These are phyloP conservation scores for Lactifluus subvellereus DNA, from an alignment of 768 basidiomycete genomes.

Conservation along the genomic window DNA sequence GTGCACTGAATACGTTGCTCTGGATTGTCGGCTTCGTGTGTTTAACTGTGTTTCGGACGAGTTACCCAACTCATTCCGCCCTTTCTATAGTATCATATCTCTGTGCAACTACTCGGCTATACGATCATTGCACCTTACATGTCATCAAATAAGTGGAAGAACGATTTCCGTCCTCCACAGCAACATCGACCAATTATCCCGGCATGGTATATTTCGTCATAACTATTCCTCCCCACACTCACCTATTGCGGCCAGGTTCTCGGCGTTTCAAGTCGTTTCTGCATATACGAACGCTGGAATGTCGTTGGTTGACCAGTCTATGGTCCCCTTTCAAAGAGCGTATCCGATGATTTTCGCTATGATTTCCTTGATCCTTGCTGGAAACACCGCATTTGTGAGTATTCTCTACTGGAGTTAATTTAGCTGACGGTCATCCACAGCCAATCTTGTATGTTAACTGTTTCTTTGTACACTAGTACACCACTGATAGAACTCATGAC, in stretches of 20 bases:
- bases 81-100: slow-evolving; percentile 65
- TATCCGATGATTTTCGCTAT: slow-evolving; percentile 74
- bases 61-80: slow-evolving; percentile 1
- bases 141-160: slow-evolving; percentile 49
- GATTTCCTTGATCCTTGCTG: slow-evolving; percentile 75
- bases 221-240: not conserved
- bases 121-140: slow-evolving; percentile 80
- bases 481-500: not conserved
- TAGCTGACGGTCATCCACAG: slow-evolving; percentile 34
- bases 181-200: slow-evolving; percentile 51
- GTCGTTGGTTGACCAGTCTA: slow-evolving; percentile 82
- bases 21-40: slow-evolving; percentile 76
- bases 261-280: slow-evolving; percentile 78
- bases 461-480: not conserved
- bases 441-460: slow-evolving; percentile 70
- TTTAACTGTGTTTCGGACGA: slow-evolving; percentile 17
- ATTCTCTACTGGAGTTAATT: not conserved
- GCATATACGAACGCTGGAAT: slow-evolving; percentile 86
- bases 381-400: slow-evolving; percentile 91
- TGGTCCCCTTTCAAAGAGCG: slow-evolving; percentile 87
- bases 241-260: slow-evolving; percentile 50
- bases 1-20: slow-evolving; percentile 71
- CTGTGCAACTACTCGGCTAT: slow-evolving; percentile 61
- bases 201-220: slow-evolving; percentile 49
- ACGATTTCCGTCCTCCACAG: slow-evolving; percentile 53